phyloP scores from a whole-genome alignment of 305 asterid genomes.

The Plantago coronopus region DNA sequence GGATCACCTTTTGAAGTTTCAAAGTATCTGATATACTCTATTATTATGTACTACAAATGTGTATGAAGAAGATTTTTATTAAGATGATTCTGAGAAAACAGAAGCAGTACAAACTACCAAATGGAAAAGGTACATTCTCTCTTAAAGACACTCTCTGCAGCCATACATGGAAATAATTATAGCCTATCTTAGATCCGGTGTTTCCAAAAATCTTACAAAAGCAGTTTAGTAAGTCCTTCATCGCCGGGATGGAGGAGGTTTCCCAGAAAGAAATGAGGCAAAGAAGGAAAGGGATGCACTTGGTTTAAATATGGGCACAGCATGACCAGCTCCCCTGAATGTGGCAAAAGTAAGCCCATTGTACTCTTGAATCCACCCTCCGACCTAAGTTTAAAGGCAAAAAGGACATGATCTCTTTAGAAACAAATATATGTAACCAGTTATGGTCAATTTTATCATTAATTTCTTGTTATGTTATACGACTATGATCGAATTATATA shows the following conservation, averaged over 20 bases:
- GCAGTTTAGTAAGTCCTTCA: constrained; percentile 1
- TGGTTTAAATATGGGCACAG: constrained; percentile 85
- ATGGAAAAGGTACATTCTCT: background rate
- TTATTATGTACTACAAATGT: background rate
- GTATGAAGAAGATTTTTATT: constrained; percentile 16
- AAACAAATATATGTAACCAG: background rate
- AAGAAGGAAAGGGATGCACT: constrained; percentile 77
- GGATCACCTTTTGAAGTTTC: no score
- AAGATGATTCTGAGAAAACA: constrained; percentile 5
- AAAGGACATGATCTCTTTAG: background rate
- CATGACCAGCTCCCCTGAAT: constrained; percentile 95
- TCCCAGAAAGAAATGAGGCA: constrained; percentile 66
- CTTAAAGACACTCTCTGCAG: constrained; percentile 11
- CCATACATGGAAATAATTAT: constrained; percentile 3
- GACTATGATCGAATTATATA: no score
- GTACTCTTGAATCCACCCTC: constrained; percentile 91
- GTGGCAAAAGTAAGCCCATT: constrained; percentile 85
- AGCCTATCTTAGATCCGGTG: background rate
- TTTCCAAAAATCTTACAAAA: constrained; percentile 2
- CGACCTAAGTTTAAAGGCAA: constrained; percentile 45
- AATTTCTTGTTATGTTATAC: no score
- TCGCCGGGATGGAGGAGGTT: constrained; percentile 55
- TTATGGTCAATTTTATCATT: background rate
- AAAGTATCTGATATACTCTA: background rate
- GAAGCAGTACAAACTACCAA: constrained; percentile 3